Conservation (phyloP, 768 basidiomycete genomes). For the Hemileccinum rubropunctum region DNA sequence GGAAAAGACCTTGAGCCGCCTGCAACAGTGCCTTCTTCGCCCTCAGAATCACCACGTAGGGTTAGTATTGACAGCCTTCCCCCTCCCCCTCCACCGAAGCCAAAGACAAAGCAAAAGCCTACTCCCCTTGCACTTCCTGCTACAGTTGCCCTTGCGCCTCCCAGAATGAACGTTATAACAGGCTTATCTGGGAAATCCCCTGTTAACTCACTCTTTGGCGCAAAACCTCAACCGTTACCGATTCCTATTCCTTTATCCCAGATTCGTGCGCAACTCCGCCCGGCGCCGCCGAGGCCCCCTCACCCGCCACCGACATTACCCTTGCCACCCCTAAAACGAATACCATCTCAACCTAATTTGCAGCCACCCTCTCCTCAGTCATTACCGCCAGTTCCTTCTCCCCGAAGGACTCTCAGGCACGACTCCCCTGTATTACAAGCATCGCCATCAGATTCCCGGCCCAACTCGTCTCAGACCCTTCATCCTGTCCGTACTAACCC, state of each 20-base stretch:
- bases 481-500: conserved; percentile 10
- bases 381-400: conserved; percentile 8
- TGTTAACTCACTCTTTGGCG: conserved; percentile 22
- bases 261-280: conserved; percentile 29
- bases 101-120: conserved; percentile 21
- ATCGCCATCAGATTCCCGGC: conserved; percentile 9
- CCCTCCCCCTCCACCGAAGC: conserved; percentile 22
- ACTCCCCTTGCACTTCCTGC: conserved; percentile 9
- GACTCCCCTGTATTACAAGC: not conserved
- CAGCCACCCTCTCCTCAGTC: conserved; percentile 3
- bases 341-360: conserved; percentile 13
- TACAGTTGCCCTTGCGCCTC: conserved; percentile 10
- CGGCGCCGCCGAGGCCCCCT: conserved; percentile 22
- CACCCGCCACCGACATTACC: conserved; percentile 20
- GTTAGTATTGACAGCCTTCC: conserved; percentile 16
- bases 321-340: conserved; percentile 22
- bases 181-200: conserved; percentile 24
- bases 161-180: conserved; percentile 18
- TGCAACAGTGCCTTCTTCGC: not conserved
- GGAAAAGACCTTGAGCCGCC: conserved; percentile 12
- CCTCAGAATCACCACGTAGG: conserved; percentile 5
- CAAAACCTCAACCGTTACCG: conserved; percentile 24
- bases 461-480: conserved; percentile 20
- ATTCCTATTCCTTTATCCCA: conserved; percentile 27
- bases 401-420: not conserved